Evolutionary conservation across 768 basidiomycete species (phyloP).

Genomic region (Psilocybe cyanescens): DNA sequence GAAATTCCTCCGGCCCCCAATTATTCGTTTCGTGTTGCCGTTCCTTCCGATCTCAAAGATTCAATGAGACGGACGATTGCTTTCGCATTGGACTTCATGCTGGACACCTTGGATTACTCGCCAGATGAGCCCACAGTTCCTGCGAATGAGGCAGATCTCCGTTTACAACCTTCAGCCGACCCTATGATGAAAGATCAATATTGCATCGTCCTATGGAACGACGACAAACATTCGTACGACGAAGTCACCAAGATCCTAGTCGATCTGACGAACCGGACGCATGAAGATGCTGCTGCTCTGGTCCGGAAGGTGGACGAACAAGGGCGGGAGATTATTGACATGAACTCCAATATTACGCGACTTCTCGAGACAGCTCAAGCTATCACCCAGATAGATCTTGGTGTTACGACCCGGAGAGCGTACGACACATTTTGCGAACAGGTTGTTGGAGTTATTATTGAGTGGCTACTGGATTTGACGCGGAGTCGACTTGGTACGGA

Average conservation of each 20-base stretch:
- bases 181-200: constrained; percentile 81
- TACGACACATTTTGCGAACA: constrained; percentile 91
- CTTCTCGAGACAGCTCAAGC: constrained; percentile 80
- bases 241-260: constrained; percentile 80
- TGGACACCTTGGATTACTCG: constrained; percentile 82
- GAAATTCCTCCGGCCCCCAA: constrained; percentile 65
- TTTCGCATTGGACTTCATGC: constrained; percentile 80
- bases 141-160: constrained; percentile 66
- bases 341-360: constrained; percentile 52
- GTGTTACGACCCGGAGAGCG: constrained; percentile 85
- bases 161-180: constrained; percentile 75
- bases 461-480: constrained; percentile 85
- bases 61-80: constrained; percentile 74
- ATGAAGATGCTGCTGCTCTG: constrained; percentile 59
- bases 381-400: constrained; percentile 88
- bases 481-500: constrained; percentile 72
- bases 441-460: constrained; percentile 79
- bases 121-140: constrained; percentile 80
- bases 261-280: constrained; percentile 55
- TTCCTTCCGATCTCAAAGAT: constrained; percentile 72
- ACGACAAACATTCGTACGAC: constrained; percentile 94
- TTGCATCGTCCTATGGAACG: constrained; percentile 91
- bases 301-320: constrained; percentile 71
- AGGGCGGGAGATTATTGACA: constrained; percentile 86
- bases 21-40: constrained; percentile 57